Conservation (phyloP, 163 green algal species). For the Trebouxiophyceae sp. region DNA sequence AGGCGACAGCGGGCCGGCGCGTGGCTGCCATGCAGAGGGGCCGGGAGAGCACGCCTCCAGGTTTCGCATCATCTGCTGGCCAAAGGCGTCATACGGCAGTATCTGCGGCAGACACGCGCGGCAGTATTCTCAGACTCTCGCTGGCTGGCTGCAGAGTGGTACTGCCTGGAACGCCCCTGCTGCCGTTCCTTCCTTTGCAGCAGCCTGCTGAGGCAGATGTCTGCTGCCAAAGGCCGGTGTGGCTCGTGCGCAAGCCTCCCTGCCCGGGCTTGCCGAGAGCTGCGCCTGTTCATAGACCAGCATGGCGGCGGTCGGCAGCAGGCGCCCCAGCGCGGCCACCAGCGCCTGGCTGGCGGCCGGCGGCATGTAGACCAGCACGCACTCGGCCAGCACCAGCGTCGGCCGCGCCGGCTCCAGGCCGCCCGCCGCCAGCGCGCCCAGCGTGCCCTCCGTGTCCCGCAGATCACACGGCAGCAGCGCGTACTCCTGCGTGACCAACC, state of each 20-base stretch:
- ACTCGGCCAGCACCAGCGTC: conserved; percentile 85
- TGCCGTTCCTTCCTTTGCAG: too few species aligned
- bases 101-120: too few species aligned
- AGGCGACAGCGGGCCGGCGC: neutral
- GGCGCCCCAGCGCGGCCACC: conserved; percentile 39
- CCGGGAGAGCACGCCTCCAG: conserved; percentile 43
- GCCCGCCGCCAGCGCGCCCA: conserved; percentile 28
- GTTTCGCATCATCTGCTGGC: conserved; percentile 87
- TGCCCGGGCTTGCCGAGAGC: too few species aligned
- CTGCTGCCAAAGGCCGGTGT: too few species aligned
- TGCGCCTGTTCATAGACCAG: conserved; percentile 66
- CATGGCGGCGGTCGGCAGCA: conserved; percentile 38
- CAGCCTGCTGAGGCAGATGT: too few species aligned
- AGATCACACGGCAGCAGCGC: conserved; percentile 59
- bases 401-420: conserved; percentile 57
- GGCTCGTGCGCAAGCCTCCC: too few species aligned
- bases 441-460: conserved; percentile 31
- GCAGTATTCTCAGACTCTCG: too few species aligned
- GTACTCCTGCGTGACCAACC: conserved; percentile 34
- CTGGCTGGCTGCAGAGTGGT: too few species aligned
- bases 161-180: too few species aligned
- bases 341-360: conserved; percentile 44
- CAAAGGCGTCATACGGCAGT: conserved; percentile 81
- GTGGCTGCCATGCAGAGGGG: neutral
- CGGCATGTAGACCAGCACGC: conserved; percentile 92